Conservation (phyloP, 169 alveolate species). For the Cryptosporidium ubiquitum region DNA sequence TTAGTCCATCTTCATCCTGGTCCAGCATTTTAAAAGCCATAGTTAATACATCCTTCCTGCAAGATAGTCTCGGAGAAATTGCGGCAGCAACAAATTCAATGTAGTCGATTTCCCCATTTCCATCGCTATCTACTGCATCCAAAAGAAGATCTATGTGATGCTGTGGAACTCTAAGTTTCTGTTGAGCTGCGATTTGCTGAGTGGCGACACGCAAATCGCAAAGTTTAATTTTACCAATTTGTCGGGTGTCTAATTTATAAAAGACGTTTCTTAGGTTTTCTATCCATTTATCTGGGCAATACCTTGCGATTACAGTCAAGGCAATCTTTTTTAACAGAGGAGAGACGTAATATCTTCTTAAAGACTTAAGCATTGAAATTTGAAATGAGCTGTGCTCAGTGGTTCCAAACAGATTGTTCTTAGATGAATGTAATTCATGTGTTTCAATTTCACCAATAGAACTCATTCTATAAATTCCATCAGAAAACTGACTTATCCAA, state of each 20-base stretch:
- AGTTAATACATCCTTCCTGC: slow-evolving; percentile 31
- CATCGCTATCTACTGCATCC: slow-evolving; percentile 71
- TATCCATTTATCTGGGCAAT: slow-evolving; percentile 68
- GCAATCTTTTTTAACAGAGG: slow-evolving; percentile 58
- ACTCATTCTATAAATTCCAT: not conserved
- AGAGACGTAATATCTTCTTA: slow-evolving; percentile 52
- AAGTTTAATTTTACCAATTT: slow-evolving; percentile 42
- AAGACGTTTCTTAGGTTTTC: slow-evolving; percentile 48
- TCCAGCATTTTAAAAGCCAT: slow-evolving; percentile 60
- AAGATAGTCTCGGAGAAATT: slow-evolving; percentile 36
- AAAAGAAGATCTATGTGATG: slow-evolving; percentile 48
- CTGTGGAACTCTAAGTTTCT: slow-evolving; percentile 20
- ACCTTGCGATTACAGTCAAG: slow-evolving; percentile 52
- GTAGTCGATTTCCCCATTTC: slow-evolving; percentile 61
- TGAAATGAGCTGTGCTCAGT: slow-evolving; percentile 3
- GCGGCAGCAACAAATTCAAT: slow-evolving; percentile 68
- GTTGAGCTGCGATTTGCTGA: slow-evolving; percentile 16
- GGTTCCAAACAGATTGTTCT: not conserved
- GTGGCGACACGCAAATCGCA: slow-evolving; percentile 32
- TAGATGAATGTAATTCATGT: not conserved
- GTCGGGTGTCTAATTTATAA: slow-evolving; percentile 51
- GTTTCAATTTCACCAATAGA: not conserved
- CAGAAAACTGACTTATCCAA: slow-evolving; percentile 57
- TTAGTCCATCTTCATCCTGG: slow-evolving; percentile 51
- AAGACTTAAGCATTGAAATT: slow-evolving; percentile 30